Evolutionary conservation across 352 stramenopile genomes (phyloP).

Genomic region (Phytophthora hybrid): DNA sequence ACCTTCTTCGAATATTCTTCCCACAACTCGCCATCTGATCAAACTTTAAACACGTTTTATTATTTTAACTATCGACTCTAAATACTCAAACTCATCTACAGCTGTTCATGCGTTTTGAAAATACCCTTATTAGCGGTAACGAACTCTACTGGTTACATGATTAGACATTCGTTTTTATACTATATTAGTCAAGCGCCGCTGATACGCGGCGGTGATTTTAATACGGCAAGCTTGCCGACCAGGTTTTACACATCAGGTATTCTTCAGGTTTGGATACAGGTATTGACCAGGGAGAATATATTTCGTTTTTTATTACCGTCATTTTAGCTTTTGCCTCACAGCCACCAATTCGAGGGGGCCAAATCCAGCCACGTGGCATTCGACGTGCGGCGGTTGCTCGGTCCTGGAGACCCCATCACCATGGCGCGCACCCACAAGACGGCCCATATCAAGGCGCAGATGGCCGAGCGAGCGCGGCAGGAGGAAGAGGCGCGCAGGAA

Average conservation of each 20-base stretch:
- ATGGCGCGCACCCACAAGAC: neutral
- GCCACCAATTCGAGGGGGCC: conserved; percentile 1
- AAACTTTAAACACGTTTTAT: too few species aligned
- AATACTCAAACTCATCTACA: too few species aligned
- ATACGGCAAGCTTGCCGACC: too few species aligned
- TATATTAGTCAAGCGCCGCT: too few species aligned
- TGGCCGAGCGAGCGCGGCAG: neutral
- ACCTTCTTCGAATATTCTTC: too few species aligned
- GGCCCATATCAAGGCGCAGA: neutral
- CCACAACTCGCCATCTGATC: too few species aligned
- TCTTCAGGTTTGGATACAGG: neutral
- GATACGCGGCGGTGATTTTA: too few species aligned
- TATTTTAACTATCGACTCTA: too few species aligned
- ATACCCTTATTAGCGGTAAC: too few species aligned
- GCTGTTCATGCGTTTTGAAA: too few species aligned
- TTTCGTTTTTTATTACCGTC: neutral
- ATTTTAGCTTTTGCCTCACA: neutral
- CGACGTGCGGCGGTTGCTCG: neutral
- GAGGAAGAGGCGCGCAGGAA: neutral
- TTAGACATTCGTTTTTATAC: too few species aligned
- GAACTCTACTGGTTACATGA: too few species aligned
- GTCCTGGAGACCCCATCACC: neutral
- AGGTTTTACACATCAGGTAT: neutral
- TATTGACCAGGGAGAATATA: neutral
- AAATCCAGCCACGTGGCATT: neutral